These are phyloP conservation scores for Ramichloridium luteum DNA, from an alignment of 2,329 filamentous ascomycete species.

Conservation along the genomic window DNA sequence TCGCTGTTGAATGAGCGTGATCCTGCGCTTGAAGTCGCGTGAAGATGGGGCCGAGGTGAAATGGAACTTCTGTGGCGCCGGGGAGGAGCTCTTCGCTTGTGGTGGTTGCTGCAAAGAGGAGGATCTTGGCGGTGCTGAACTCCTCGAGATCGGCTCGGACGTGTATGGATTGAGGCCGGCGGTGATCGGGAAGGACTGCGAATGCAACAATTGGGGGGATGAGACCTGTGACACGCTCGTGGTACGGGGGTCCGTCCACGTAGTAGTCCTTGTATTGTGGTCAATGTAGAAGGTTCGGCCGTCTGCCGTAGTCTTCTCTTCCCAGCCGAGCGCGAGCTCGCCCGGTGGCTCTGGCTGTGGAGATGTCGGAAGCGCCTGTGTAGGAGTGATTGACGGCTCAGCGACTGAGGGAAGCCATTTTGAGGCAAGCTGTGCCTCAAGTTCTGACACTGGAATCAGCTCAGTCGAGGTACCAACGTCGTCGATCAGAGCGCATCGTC, in stretches of 20 bases:
- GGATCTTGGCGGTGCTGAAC: no score
- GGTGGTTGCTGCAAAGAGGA: no score
- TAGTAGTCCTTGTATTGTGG: not conserved
- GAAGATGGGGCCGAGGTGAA: constrained; percentile 15
- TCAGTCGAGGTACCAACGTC: constrained; percentile 18
- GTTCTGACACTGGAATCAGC: constrained; percentile 14
- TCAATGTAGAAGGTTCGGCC: constrained; percentile 1
- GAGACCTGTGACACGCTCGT: not conserved
- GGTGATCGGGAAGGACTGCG: not conserved
- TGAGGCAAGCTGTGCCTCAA: constrained; percentile 4
- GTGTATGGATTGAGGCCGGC: not conserved
- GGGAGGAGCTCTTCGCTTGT: not conserved
- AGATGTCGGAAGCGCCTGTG: not conserved
- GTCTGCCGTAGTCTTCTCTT: constrained; percentile 1
- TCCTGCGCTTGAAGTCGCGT: constrained; percentile 24
- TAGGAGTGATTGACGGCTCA: no score
- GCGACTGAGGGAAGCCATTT: no score
- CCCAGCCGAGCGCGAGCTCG: not conserved
- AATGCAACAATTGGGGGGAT: not conserved
- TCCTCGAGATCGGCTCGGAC: not conserved
- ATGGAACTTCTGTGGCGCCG: constrained; percentile 1
- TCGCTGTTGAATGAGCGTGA: constrained; percentile 22
- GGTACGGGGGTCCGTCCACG: not conserved
- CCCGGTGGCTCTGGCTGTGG: not conserved
- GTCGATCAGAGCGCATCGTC: constrained; percentile 25